Conservation (phyloP, 176 grass and related monocot species). For the barley (Hordeum vulgare) region DNA sequence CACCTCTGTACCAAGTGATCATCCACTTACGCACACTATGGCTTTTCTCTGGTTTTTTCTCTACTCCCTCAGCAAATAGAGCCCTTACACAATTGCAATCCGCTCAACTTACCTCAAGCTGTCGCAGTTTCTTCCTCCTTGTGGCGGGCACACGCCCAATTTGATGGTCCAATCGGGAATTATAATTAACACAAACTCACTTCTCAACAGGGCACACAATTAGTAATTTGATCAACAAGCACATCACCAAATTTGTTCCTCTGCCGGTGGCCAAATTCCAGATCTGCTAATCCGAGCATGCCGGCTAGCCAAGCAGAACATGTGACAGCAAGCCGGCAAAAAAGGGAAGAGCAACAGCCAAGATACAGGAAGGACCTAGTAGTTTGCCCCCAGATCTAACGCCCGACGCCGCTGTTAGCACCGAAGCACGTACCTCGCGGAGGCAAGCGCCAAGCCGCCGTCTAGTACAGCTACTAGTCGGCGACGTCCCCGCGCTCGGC, state of each 20-base stretch:
- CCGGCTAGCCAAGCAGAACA: not conserved
- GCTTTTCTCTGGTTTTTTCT: not conserved
- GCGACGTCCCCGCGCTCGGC: not conserved
- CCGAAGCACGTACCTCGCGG: not conserved
- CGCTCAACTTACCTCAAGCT: not conserved
- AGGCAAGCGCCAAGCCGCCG: not conserved
- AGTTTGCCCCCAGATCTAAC: slow-evolving; percentile 7
- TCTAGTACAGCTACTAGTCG: not conserved
- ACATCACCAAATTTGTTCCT: not conserved
- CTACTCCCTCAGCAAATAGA: no score
- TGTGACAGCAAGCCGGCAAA: not conserved
- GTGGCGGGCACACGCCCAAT: not conserved
- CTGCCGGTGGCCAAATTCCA: not conserved
- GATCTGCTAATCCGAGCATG: not conserved
- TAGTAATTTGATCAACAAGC: not conserved
- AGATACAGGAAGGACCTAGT: not conserved
- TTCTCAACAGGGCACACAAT: not conserved
- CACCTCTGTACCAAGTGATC: not conserved
- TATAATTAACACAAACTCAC: not conserved
- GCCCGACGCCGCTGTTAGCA: not conserved
- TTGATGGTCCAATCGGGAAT: not conserved
- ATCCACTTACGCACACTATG: not conserved
- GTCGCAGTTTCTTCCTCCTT: not conserved
- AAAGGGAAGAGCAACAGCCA: not conserved
- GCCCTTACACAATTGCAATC: not conserved